phyloP scores from a whole-genome alignment of 2,329 filamentous ascomycete species.

The Exophiala sp. region DNA sequence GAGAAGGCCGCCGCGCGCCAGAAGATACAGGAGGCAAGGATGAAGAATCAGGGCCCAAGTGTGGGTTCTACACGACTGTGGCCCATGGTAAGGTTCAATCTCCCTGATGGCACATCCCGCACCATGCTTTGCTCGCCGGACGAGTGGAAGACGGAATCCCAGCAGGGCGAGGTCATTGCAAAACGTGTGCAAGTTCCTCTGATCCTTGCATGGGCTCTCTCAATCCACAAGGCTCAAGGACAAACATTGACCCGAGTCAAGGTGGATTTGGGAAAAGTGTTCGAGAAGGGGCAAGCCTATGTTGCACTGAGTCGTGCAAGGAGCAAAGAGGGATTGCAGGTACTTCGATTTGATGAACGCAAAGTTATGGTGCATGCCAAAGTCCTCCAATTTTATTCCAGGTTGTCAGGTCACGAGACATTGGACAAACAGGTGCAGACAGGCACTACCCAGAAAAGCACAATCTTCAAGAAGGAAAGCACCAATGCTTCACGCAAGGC shows the following conservation, averaged over 20 bases:
- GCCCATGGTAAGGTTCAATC: conserved; percentile 79
- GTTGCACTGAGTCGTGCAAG: conserved; percentile 93
- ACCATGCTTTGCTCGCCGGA: conserved; percentile 80
- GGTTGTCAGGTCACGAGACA: conserved; percentile 70
- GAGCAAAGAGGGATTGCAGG: conserved; percentile 79
- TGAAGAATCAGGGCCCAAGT: conserved; percentile 46
- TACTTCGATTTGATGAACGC: conserved; percentile 78
- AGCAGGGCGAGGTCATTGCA: conserved; percentile 88
- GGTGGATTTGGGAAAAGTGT: conserved; percentile 85
- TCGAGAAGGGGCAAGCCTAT: conserved; percentile 97
- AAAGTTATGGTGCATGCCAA: conserved; percentile 94
- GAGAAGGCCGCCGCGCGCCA: conserved; percentile 45
- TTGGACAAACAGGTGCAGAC: conserved; percentile 21
- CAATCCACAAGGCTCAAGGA: conserved; percentile 96
- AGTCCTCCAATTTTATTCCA: conserved; percentile 80
- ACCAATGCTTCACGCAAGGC: conserved; percentile 19
- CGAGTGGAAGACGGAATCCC: conserved; percentile 95
- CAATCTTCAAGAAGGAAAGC: conserved; percentile 14
- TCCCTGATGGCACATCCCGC: conserved; percentile 71
- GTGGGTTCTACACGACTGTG: conserved; percentile 57
- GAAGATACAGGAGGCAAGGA: conserved; percentile 52
- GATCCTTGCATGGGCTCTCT: conserved; percentile 93
- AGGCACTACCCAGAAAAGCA: conserved; percentile 31
- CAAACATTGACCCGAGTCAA: conserved; percentile 92
- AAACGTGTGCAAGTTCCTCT: conserved; percentile 78